Evolutionary conservation across 2,329 filamentous ascomycete species (phyloP).

Genomic region (Xylariaceae sp.): DNA sequence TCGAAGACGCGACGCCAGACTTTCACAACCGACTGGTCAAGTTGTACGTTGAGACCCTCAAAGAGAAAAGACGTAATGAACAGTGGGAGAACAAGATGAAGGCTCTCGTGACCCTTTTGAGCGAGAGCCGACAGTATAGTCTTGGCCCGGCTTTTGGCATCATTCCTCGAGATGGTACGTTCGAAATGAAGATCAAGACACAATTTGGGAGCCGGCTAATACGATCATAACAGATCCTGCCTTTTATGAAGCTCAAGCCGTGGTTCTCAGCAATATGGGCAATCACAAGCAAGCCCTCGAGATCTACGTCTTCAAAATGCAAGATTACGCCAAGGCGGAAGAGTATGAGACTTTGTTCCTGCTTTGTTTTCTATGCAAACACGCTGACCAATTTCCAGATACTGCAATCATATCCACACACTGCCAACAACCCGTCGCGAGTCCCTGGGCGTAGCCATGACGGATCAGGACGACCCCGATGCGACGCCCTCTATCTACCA

Average conservation of each 20-base stretch:
- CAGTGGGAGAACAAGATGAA: constrained; percentile 56
- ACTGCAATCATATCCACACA: constrained; percentile 80
- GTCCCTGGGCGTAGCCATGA: constrained; percentile 23
- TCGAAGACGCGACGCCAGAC: constrained; percentile 78
- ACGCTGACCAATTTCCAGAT: constrained; percentile 40
- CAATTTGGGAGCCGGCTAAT: background rate
- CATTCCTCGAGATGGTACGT: constrained; percentile 70
- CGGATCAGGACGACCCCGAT: constrained; percentile 42
- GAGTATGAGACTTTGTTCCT: constrained; percentile 65
- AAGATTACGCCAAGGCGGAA: constrained; percentile 85
- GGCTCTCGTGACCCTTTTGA: constrained; percentile 70
- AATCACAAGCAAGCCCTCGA: constrained; percentile 93
- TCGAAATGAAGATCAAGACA: constrained; percentile 33
- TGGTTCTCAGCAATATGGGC: constrained; percentile 91
- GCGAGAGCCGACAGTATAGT: constrained; percentile 75
- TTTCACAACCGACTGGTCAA: constrained; percentile 83
- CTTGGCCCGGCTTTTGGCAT: constrained; percentile 70
- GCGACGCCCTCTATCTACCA: constrained; percentile 80
- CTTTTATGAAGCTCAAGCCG: constrained; percentile 86
- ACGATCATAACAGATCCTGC: constrained; percentile 56
- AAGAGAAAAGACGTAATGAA: constrained; percentile 35
- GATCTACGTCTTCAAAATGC: constrained; percentile 93
- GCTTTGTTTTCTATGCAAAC: background rate
- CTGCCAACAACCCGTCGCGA: constrained; percentile 17
- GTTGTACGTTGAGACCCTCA: constrained; percentile 50